phyloP scores from a whole-genome alignment of 164 flowering plant genomes.

The Nymphaea colorata region DNA sequence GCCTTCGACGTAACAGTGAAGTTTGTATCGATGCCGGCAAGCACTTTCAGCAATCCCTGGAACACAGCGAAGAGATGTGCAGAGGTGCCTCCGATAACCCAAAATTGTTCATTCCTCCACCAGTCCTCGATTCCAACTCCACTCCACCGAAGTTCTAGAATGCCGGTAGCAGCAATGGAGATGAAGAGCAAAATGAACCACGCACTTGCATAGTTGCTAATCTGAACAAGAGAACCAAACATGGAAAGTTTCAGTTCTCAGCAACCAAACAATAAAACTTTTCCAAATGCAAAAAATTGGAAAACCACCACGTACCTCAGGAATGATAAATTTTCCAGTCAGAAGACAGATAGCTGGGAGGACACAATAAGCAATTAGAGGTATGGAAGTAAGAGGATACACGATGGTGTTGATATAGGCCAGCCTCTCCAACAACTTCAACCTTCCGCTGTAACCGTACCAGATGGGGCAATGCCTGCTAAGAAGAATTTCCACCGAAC shows the following conservation, averaged over 20 bases:
- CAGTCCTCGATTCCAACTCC: slow-evolving; percentile 28
- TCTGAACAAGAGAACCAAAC: slow-evolving; percentile 8
- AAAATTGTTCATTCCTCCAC: slow-evolving; percentile 31
- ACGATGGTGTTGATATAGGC: slow-evolving; percentile 93
- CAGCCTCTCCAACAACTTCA: slow-evolving; percentile 68
- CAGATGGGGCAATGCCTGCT: slow-evolving; percentile 99
- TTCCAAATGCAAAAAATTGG: not conserved
- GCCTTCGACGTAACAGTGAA: slow-evolving; percentile 32
- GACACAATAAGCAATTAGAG: slow-evolving; percentile 74
- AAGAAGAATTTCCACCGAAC: slow-evolving; percentile 84
- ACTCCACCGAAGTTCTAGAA: slow-evolving; percentile 28
- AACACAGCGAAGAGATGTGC: slow-evolving; percentile 26
- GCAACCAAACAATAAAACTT: not conserved
- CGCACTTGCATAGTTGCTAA: slow-evolving; percentile 18
- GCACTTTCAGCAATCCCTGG: slow-evolving; percentile 25
- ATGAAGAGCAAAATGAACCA: slow-evolving; percentile 22
- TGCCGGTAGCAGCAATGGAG: slow-evolving; percentile 22
- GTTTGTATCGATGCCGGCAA: slow-evolving; percentile 25
- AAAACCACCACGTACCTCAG: slow-evolving; percentile 41
- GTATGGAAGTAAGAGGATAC: slow-evolving; percentile 85
- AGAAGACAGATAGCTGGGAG: slow-evolving; percentile 96
- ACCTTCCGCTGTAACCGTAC: slow-evolving; percentile 86
- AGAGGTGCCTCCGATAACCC: slow-evolving; percentile 27
- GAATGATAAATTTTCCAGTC: slow-evolving; percentile 84
- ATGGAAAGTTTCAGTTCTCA: not conserved